Evolutionary conservation across 1,284 basidiomycete species (phyloP).

Genomic region (Pseudozyma thailandica): DNA sequence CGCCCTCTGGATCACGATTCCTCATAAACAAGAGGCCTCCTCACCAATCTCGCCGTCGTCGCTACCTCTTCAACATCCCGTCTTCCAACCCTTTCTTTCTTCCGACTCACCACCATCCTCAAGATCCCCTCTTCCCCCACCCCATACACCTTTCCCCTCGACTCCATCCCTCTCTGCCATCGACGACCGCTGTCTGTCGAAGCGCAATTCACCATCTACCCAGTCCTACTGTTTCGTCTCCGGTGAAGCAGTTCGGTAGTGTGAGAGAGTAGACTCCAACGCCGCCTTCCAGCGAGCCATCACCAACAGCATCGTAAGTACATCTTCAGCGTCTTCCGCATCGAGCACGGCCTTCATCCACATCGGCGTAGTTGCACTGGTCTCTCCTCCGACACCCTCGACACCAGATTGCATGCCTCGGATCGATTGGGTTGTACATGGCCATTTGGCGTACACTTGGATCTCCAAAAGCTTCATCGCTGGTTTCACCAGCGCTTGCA

Average conservation of each 20-base stretch:
- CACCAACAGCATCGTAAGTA: conserved; percentile 27
- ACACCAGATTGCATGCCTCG: background rate
- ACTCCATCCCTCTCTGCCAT: conserved; percentile 15
- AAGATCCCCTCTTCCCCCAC: conserved; percentile 20
- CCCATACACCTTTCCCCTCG: background rate
- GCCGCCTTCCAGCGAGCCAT: conserved; percentile 16
- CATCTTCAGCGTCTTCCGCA: background rate
- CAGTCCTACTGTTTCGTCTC: conserved; percentile 18
- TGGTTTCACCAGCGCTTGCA: too few species aligned
- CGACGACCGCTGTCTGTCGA: conserved; percentile 30
- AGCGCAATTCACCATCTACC: conserved; percentile 20
- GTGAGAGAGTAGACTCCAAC: conserved; percentile 13
- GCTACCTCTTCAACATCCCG: background rate
- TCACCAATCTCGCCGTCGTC: background rate
- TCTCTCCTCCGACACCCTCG: background rate
- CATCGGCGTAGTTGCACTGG: background rate
- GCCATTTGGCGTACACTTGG: too few species aligned
- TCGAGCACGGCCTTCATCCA: background rate
- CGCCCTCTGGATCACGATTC: too few species aligned
- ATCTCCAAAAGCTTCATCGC: too few species aligned
- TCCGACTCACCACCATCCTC: conserved; percentile 41
- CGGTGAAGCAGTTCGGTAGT: conserved; percentile 29
- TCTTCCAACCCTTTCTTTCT: conserved; percentile 8
- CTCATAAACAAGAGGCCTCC: conserved; percentile 37
- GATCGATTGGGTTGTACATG: too few species aligned